Evolutionary conservation across 495 filamentous ascomycete species (phyloP).

Genomic region (Penicillium subrubescens): DNA sequence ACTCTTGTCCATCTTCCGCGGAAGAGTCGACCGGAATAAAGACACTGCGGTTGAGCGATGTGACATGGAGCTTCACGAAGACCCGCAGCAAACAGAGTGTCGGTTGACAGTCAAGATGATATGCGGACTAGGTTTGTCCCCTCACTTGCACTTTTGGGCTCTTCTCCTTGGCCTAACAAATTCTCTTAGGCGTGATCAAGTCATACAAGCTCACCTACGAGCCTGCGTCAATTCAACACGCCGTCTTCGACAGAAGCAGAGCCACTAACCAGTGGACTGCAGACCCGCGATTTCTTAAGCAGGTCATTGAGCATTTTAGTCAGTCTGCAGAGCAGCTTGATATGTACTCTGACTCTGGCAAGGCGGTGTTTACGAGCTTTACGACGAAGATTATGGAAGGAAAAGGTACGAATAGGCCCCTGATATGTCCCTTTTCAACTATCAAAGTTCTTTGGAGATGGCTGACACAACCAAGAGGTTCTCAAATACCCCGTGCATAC

Average conservation of each 20-base stretch:
- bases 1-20: constrained; percentile 74
- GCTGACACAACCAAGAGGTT: constrained; percentile 57
- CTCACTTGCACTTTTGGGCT: background rate
- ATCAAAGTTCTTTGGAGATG: background rate
- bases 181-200: constrained; percentile 72
- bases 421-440: background rate
- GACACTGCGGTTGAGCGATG: constrained; percentile 83
- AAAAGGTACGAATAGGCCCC: constrained; percentile 65
- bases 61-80: constrained; percentile 80
- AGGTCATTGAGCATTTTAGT: constrained; percentile 90
- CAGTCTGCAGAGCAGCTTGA: constrained; percentile 89
- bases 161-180: constrained; percentile 8
- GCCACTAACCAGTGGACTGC: constrained; percentile 80
- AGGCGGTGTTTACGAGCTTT: constrained; percentile 85
- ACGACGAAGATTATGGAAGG: constrained; percentile 87
- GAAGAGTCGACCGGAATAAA: constrained; percentile 66
- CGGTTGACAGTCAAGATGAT: constrained; percentile 79
- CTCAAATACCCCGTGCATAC: constrained; percentile 94
- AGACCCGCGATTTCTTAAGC: constrained; percentile 70
- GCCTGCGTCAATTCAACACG: constrained; percentile 76
- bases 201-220: constrained; percentile 94
- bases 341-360: constrained; percentile 72
- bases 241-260: constrained; percentile 73
- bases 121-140: constrained; percentile 73
- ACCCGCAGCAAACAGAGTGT: constrained; percentile 69